Evolutionary conservation across 1,284 basidiomycete species (phyloP).

Genomic region (Microbotryum violaceum): DNA sequence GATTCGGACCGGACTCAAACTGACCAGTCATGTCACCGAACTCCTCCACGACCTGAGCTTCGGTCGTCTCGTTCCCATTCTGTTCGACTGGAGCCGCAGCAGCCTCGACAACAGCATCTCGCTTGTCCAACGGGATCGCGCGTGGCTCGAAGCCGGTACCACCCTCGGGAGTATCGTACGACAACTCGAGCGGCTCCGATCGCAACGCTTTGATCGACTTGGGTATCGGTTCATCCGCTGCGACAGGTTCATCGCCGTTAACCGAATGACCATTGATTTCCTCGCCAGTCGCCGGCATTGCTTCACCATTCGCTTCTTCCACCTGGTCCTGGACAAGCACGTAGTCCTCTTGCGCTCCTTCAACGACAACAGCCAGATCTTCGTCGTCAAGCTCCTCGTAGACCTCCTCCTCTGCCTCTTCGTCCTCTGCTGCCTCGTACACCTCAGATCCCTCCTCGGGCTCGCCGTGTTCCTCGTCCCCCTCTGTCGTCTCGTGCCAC

Average conservation of each 20-base stretch:
- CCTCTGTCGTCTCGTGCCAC: too few relatives aligned
- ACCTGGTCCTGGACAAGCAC: conserved; percentile 14
- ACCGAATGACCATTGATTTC: neutral
- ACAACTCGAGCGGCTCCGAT: neutral
- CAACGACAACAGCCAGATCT: conserved; percentile 18
- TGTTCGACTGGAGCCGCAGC: too few relatives aligned
- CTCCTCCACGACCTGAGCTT: neutral
- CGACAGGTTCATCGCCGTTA: neutral
- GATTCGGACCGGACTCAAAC: too few relatives aligned
- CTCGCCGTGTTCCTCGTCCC: neutral
- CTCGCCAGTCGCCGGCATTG: neutral
- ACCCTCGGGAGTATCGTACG: conserved; percentile 5
- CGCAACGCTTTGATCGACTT: neutral
- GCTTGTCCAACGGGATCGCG: conserved; percentile 4
- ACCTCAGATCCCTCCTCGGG: neutral
- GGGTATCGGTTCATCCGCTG: neutral
- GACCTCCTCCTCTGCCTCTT: conserved; percentile 7
- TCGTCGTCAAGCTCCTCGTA: conserved; percentile 23
- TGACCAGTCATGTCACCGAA: neutral
- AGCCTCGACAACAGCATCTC: neutral
- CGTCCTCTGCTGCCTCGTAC: neutral
- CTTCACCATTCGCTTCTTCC: neutral
- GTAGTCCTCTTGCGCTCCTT: conserved; percentile 27
- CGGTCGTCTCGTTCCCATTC: too few relatives aligned
- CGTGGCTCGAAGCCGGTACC: conserved; percentile 2